phyloP scores from a whole-genome alignment of 1,284 basidiomycete genomes.

The Polyporus tsugae region DNA sequence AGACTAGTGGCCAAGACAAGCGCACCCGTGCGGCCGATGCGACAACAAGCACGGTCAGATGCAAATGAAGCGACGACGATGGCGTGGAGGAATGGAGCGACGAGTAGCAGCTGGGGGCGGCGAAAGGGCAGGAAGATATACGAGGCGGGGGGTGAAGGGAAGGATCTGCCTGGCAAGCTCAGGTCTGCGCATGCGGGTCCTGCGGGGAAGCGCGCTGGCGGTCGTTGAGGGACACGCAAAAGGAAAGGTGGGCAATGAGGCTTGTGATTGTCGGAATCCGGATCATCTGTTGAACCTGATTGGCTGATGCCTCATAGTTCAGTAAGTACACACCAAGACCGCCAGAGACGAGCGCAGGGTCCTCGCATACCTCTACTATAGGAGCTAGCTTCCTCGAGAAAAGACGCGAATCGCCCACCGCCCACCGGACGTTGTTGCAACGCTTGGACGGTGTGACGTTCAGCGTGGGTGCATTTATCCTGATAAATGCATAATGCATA shows the following conservation, averaged over 20 bases:
- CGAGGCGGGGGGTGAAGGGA: not conserved
- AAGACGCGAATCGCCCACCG: not conserved
- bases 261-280: conserved; percentile 25
- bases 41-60: too few relatives aligned
- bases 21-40: too few relatives aligned
- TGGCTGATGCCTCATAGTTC: conserved; percentile 3
- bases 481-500: not conserved
- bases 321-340: conserved; percentile 8
- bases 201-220: not conserved
- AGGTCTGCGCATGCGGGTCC: too few relatives aligned
- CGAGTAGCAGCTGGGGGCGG: too few relatives aligned
- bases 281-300: conserved; percentile 10
- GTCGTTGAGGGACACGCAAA: conserved; percentile 3
- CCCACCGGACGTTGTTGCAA: not conserved
- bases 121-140: too few relatives aligned
- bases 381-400: not conserved
- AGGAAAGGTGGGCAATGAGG: conserved; percentile 7
- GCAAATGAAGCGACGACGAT: too few relatives aligned
- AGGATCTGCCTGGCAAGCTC: not conserved
- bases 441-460: not conserved
- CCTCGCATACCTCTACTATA: conserved; percentile 13
- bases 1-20: too few relatives aligned
- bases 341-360: not conserved
- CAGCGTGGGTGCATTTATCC: not conserved
- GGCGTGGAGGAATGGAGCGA: too few relatives aligned